A percentile compares a stretch with the other conserved stretches of the same genome.
Evolutionary conservation across 2,329 filamentous ascomycete species (phyloP).

Genomic region (Claviceps sorghi): DNA sequence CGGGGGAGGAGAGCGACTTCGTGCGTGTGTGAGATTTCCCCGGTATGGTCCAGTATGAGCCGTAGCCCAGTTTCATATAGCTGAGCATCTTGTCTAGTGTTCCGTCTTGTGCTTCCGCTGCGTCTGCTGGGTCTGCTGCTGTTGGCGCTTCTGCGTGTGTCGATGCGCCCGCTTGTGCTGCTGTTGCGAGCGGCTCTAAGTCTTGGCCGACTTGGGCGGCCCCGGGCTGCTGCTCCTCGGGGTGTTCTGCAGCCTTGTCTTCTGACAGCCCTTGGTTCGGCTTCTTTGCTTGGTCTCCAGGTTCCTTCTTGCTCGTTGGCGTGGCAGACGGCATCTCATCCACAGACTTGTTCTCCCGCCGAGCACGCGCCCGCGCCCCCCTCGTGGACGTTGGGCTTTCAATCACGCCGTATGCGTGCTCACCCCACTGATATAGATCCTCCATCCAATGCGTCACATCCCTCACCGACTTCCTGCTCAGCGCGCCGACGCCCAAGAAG

Average conservation of each 20-base stretch:
- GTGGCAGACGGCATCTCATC: constrained; percentile 1
- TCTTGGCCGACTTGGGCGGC: not conserved
- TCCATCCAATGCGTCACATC: constrained; percentile 77
- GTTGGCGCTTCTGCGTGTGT: not conserved
- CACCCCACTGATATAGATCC: constrained; percentile 70
- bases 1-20: constrained; percentile 2
- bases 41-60: constrained; percentile 47
- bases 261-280: not conserved
- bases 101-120: constrained; percentile 21
- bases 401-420: constrained; percentile 69
- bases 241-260: not conserved
- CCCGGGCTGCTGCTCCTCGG: not conserved
- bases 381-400: constrained; percentile 61
- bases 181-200: not conserved
- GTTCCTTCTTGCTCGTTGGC: not conserved
- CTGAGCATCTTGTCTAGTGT: constrained; percentile 42
- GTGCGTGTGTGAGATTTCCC: constrained; percentile 10
- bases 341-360: constrained; percentile 13
- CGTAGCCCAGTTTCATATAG: constrained; percentile 53
- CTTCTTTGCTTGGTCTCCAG: not conserved
- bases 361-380: constrained; percentile 25
- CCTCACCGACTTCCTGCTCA: constrained; percentile 57
- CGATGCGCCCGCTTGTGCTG: not conserved
- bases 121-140: not conserved
- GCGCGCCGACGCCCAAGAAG: constrained; percentile 64